phyloP scores from a whole-genome alignment of 441 rosid species.

The Capsella rubella region DNA sequence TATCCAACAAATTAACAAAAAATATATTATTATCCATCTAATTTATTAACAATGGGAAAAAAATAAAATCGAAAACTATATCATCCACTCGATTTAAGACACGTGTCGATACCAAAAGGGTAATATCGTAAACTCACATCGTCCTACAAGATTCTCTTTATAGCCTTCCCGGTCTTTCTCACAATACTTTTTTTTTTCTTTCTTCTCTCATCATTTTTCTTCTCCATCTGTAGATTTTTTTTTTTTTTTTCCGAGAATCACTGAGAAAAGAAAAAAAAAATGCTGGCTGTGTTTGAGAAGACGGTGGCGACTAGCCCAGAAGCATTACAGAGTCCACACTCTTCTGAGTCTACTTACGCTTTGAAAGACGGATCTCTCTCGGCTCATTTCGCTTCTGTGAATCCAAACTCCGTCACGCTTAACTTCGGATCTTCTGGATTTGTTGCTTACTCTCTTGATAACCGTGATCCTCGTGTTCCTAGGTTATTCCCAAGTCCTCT shows the following conservation, averaged over 20 bases:
- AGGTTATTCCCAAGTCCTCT: constrained; percentile 47
- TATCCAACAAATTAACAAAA: too few species aligned
- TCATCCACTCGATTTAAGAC: not conserved
- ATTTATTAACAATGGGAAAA: not conserved
- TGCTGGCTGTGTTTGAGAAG: constrained; percentile 88
- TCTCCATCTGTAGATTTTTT: too few species aligned
- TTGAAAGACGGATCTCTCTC: constrained; percentile 73
- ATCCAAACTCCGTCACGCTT: constrained; percentile 69
- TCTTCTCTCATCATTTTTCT: not conserved
- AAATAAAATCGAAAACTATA: constrained; percentile 7
- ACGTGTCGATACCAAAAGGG: constrained; percentile 28
- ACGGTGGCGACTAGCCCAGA: constrained; percentile 89
- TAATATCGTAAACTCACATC: not conserved
- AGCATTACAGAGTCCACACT: constrained; percentile 70
- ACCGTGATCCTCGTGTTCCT: constrained; percentile 79
- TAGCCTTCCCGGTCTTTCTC: constrained; percentile 43
- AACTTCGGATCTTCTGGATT: constrained; percentile 80
- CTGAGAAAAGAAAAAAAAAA: constrained; percentile 44
- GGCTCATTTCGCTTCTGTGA: constrained; percentile 55
- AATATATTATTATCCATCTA: constrained; percentile 11
- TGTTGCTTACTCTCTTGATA: constrained; percentile 70
- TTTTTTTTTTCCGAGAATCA: too few species aligned
- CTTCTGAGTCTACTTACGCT: constrained; percentile 52
- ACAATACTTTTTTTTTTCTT: not conserved
- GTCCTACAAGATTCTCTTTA: constrained; percentile 29